Conservation (phyloP, 2,329 filamentous ascomycete genomes). For the Cytospora mali region DNA sequence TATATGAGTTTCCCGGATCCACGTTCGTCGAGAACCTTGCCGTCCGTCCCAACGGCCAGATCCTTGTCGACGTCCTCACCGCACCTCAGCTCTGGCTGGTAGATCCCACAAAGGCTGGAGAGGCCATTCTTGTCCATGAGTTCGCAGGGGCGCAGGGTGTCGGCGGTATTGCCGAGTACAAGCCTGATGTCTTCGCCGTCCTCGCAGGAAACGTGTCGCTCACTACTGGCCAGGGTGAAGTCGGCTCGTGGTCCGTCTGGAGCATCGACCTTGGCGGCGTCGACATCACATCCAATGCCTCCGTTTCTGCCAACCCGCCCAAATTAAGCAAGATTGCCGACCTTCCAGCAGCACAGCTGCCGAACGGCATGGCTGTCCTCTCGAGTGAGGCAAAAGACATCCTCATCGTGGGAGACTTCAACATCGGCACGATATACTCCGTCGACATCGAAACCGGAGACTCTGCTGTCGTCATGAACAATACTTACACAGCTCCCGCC, state of each 20-base stretch:
- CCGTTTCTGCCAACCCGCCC: slow-evolving; percentile 18
- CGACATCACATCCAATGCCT: slow-evolving; percentile 30
- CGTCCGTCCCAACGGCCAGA: slow-evolving; percentile 39
- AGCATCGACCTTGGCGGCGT: slow-evolving; percentile 31
- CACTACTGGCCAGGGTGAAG: slow-evolving; percentile 21
- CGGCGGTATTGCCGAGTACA: slow-evolving; percentile 41
- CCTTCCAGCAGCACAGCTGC: slow-evolving; percentile 32
- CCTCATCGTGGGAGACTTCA: slow-evolving; percentile 32
- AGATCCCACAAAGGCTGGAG: slow-evolving; percentile 32
- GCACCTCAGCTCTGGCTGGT: slow-evolving; percentile 39
- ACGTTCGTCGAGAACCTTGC: slow-evolving; percentile 41
- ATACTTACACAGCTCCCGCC: slow-evolving; percentile 31
- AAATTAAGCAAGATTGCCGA: slow-evolving; percentile 30
- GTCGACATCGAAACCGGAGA: slow-evolving; percentile 31
- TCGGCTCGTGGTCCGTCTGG: slow-evolving; percentile 32
- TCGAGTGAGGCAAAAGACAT: slow-evolving; percentile 26
- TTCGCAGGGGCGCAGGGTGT: slow-evolving; percentile 35
- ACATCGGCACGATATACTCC: slow-evolving; percentile 32
- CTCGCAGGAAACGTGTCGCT: slow-evolving; percentile 33
- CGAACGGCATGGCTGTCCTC: slow-evolving; percentile 34
- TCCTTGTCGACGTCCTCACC: slow-evolving; percentile 40
- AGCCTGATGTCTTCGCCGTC: slow-evolving; percentile 39
- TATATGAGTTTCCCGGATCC: slow-evolving; percentile 24
- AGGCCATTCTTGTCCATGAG: slow-evolving; percentile 35
- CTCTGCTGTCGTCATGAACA: slow-evolving; percentile 33